Conservation (phyloP, 768 basidiomycete species). For the Guyanaporus albipodus region DNA sequence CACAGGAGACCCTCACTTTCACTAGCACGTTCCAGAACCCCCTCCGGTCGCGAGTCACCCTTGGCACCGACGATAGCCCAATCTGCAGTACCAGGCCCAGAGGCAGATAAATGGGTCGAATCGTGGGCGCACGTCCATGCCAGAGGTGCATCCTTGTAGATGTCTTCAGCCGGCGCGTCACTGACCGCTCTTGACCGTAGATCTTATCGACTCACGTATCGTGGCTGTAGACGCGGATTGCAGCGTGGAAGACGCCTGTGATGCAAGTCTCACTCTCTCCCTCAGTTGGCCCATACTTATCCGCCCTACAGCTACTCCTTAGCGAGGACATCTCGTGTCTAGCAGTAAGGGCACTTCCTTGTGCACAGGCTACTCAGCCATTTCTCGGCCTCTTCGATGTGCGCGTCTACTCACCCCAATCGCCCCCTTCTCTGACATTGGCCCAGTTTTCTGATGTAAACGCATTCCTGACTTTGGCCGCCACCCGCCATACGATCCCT, state of each 20-base stretch:
- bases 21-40: conserved; percentile 8
- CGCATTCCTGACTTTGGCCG: conserved; percentile 81
- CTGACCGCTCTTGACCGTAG: conserved; percentile 32
- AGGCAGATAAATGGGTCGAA: conserved; percentile 51
- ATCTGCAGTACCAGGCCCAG: conserved; percentile 21
- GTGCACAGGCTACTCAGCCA: conserved; percentile 20
- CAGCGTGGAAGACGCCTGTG: conserved; percentile 80
- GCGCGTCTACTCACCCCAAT: conserved; percentile 21
- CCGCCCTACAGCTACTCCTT: conserved; percentile 48
- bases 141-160: conserved; percentile 43
- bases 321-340: conserved; percentile 63
- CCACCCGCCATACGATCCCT: conserved; percentile 66
- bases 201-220: conserved; percentile 66
- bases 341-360: conserved; percentile 44
- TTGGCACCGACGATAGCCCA: conserved; percentile 4
- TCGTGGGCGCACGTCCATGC: conserved; percentile 55
- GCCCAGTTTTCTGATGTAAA: conserved; percentile 79
- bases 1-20: conserved; percentile 22
- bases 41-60: conserved; percentile 19
- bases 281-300: background rate
- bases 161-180: background rate
- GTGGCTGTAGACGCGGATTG: conserved; percentile 65
- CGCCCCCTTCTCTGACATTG: conserved; percentile 3
- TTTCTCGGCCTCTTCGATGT: conserved; percentile 75
- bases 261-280: conserved; percentile 41